A percentile compares a stretch with the other conserved stretches of the same genome.
These are phyloP conservation scores for Synchytrium microbalum DNA, from an alignment of 371 early-diverging fungal species.

Conservation along the genomic window DNA sequence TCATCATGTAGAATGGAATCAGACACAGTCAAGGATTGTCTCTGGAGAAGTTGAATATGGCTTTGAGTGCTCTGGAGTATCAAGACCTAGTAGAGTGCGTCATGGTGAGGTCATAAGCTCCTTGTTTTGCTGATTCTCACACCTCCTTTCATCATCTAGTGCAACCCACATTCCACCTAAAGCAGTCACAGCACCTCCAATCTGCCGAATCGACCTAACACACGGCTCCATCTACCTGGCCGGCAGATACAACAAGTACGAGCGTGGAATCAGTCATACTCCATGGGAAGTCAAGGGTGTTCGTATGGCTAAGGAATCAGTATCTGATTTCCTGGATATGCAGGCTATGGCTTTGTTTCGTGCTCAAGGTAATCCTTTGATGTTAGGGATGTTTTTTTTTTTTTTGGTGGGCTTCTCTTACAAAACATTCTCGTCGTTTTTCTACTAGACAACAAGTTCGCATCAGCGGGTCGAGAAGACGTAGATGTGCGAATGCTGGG, in stretches of 20 bases:
- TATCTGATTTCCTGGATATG: slow-evolving; percentile 70
- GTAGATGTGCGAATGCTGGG: slow-evolving; percentile 95
- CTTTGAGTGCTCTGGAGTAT: slow-evolving; percentile 41
- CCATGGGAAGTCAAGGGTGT: slow-evolving; percentile 72
- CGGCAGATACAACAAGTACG: slow-evolving; percentile 77
- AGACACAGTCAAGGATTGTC: slow-evolving; percentile 43
- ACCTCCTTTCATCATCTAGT: slow-evolving; percentile 1
- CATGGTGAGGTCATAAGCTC: no score
- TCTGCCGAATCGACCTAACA: slow-evolving; percentile 31
- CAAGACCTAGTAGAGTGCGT: slow-evolving; percentile 46
- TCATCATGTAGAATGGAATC: not conserved
- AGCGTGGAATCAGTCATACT: slow-evolving; percentile 79
- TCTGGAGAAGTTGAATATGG: slow-evolving; percentile 44
- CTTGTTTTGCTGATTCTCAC: no score
- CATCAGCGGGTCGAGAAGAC: slow-evolving; percentile 92
- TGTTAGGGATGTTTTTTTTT: not conserved
- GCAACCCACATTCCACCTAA: slow-evolving; percentile 37
- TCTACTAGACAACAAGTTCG: slow-evolving; percentile 60
- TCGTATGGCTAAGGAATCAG: slow-evolving; percentile 63
- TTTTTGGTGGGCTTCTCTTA: slow-evolving; percentile 4
- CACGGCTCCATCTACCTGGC: slow-evolving; percentile 50
- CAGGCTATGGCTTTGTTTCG: slow-evolving; percentile 43
- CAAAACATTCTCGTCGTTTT: slow-evolving; percentile 1
- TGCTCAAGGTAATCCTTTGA: slow-evolving; percentile 36
- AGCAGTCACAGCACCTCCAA: slow-evolving; percentile 18